Evolutionary conservation across 371 early-diverging fungal genomes (phyloP).

Genomic region (Rhizomucor miehei): DNA sequence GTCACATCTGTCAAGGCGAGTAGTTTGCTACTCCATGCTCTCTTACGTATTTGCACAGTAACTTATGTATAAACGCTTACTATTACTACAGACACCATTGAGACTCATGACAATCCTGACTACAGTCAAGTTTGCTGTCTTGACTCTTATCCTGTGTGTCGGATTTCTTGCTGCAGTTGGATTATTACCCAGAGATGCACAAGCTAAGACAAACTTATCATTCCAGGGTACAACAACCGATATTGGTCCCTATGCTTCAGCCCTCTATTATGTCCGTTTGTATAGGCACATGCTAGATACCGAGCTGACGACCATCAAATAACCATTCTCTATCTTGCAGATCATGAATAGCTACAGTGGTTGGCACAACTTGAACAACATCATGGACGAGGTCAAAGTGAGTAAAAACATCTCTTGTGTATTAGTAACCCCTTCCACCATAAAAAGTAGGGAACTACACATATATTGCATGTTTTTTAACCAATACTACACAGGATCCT

Average conservation of each 20-base stretch:
- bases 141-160: constrained; percentile 21
- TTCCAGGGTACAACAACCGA: constrained; percentile 30
- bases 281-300: too few species aligned
- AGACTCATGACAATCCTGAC: constrained; percentile 29
- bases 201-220: constrained; percentile 25
- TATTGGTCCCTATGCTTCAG: constrained; percentile 40
- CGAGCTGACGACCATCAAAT: too few species aligned
- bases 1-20: constrained; percentile 26
- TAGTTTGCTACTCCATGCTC: not conserved
- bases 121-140: constrained; percentile 24
- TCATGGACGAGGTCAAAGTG: constrained; percentile 45
- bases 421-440: too few species aligned
- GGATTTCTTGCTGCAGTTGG: constrained; percentile 23
- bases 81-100: constrained; percentile 15
- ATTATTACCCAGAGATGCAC: constrained; percentile 24
- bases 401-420: too few species aligned
- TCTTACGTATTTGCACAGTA: too few species aligned
- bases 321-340: constrained; percentile 9
- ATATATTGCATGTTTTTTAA: not conserved
- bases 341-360: constrained; percentile 42
- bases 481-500: constrained; percentile 24
- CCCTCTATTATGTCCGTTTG: constrained; percentile 32
- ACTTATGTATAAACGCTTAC: too few species aligned
- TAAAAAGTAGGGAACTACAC: not conserved
- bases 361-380: constrained; percentile 36